Conservation (phyloP, 1,284 basidiomycete genomes). For the Dichomitus squalens region DNA sequence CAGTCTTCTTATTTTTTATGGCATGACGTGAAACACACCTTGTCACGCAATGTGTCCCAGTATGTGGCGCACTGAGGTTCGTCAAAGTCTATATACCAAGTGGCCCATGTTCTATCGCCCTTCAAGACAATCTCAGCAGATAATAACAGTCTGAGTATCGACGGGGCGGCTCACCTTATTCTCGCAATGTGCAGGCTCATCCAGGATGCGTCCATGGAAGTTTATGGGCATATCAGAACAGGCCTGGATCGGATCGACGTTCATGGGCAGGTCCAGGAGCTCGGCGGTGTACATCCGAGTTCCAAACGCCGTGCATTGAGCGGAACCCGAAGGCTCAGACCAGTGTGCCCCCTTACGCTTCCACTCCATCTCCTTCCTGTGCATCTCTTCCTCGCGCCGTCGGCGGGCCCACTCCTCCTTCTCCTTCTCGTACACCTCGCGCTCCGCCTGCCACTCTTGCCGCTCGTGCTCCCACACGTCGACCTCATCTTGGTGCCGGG, state of each 20-base stretch:
- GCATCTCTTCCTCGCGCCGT: conserved; percentile 8
- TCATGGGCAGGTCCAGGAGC: conserved; percentile 10
- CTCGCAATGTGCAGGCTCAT: conserved; percentile 14
- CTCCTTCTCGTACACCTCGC: not conserved
- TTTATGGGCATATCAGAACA: conserved; percentile 20
- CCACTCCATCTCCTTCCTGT: conserved; percentile 14
- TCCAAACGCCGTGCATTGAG: conserved; percentile 15
- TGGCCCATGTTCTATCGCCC: conserved; percentile 17
- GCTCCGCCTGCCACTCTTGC: not conserved
- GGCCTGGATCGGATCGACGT: conserved; percentile 14
- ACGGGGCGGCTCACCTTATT: conserved; percentile 1
- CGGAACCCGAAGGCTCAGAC: conserved; percentile 10
- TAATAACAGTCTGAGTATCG: not conserved
- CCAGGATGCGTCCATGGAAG: conserved; percentile 12
- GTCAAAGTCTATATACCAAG: conserved; percentile 25
- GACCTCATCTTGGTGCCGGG: not conserved
- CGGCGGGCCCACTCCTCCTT: not conserved
- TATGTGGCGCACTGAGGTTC: conserved; percentile 24
- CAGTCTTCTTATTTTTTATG: not conserved
- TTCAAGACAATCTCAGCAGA: not conserved
- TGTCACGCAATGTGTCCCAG: conserved; percentile 19
- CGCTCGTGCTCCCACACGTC: not conserved
- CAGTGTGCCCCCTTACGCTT: conserved; percentile 18
- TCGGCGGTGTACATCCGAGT: conserved; percentile 16
- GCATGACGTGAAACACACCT: conserved; percentile 4